Conservation (phyloP, 2,329 filamentous ascomycete species). For the Fusarium sp. region DNA sequence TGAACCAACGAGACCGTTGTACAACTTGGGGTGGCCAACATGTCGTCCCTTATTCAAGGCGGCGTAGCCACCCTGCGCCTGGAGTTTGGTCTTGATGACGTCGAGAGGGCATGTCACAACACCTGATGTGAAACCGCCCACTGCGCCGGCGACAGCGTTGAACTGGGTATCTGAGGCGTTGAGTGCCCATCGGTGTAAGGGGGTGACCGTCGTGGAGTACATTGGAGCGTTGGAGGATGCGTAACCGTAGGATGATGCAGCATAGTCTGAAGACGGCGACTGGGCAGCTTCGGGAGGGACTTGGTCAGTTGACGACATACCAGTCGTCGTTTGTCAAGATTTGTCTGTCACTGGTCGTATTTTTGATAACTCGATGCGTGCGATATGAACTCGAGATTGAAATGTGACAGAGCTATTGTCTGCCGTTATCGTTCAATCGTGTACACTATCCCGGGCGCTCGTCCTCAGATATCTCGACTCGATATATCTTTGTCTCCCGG, state of each 20-base stretch:
- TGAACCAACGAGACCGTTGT: constrained; percentile 87
- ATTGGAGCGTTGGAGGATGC: constrained; percentile 46
- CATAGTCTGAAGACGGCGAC: constrained; percentile 48
- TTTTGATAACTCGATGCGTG: constrained; percentile 12
- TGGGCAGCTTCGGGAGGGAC: constrained; percentile 46
- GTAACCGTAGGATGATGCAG: constrained; percentile 47
- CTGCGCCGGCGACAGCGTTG: constrained; percentile 85
- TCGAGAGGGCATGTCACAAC: constrained; percentile 96
- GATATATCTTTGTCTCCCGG: constrained; percentile 6
- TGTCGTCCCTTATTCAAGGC: constrained; percentile 58
- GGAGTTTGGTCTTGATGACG: constrained; percentile 98
- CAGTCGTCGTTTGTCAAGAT: constrained; percentile 21
- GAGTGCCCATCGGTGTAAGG: constrained; percentile 64
- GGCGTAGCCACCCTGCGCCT: constrained; percentile 87
- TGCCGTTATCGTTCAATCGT: constrained; percentile 5
- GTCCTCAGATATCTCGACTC: background rate
- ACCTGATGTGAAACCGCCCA: constrained; percentile 90
- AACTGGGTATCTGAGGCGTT: constrained; percentile 70
- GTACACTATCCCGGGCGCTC: background rate
- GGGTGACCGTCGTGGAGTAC: constrained; percentile 48
- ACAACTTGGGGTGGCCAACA: constrained; percentile 67
- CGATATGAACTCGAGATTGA: constrained; percentile 1
- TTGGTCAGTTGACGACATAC: constrained; percentile 62
- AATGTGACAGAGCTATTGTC: background rate
- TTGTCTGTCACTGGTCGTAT: constrained; percentile 5